Evolutionary conservation across 2,329 filamentous ascomycete species (phyloP).

Genomic region (Stenocarpella maydis): DNA sequence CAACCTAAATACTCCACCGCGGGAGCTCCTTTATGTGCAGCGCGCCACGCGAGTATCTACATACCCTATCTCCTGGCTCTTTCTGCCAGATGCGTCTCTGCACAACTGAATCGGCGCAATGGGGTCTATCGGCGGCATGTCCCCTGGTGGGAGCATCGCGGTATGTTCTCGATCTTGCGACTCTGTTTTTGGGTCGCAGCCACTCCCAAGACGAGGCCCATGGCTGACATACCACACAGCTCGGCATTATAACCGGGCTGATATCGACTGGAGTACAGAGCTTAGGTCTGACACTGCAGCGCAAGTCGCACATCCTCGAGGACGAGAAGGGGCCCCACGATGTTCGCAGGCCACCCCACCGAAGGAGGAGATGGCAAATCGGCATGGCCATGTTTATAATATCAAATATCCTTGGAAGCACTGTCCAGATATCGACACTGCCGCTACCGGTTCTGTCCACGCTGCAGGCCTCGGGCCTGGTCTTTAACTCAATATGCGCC

Average conservation of each 20-base stretch:
- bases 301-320: constrained; percentile 97
- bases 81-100: constrained; percentile 57
- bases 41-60: constrained; percentile 34
- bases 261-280: constrained; percentile 95
- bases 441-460: constrained; percentile 94
- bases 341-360: constrained; percentile 84
- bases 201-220: background rate
- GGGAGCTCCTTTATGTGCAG: constrained; percentile 27
- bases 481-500: constrained; percentile 98
- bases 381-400: constrained; percentile 98
- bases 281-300: constrained; percentile 91
- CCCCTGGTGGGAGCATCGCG: constrained; percentile 79
- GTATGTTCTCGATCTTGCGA: constrained; percentile 55
- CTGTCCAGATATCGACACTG: constrained; percentile 95
- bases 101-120: constrained; percentile 59
- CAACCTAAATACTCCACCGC: constrained; percentile 28
- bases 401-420: constrained; percentile 92
- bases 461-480: constrained; percentile 91
- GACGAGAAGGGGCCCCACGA: constrained; percentile 88
- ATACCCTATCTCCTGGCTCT: constrained; percentile 38
- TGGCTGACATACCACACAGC: constrained; percentile 56
- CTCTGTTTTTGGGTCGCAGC: background rate
- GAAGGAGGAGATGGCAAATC: constrained; percentile 91
- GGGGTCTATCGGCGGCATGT: constrained; percentile 78
- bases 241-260: constrained; percentile 92